Conservation (phyloP, 768 basidiomycete genomes). For the Aureoboletus auriporus region DNA sequence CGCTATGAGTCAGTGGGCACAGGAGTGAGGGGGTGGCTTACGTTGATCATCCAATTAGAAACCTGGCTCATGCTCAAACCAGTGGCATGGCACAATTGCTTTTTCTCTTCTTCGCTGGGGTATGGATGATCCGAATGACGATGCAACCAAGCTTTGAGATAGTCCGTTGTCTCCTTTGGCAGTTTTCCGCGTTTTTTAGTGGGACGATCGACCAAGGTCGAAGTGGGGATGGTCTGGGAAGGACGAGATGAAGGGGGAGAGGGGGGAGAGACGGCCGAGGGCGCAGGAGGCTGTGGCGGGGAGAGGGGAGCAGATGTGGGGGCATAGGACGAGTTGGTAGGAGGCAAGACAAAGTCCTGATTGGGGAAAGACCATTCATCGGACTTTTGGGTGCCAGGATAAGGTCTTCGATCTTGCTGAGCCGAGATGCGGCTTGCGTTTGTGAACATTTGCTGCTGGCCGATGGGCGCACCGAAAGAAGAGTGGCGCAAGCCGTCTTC, state of each 20-base stretch:
- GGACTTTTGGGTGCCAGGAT: slow-evolving; percentile 50
- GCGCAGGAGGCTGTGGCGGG: slow-evolving; percentile 35
- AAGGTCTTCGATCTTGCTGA: slow-evolving; percentile 62
- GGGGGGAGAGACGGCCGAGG: slow-evolving; percentile 36
- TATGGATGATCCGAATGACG: slow-evolving; percentile 88
- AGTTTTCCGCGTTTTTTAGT: slow-evolving; percentile 83
- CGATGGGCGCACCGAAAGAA: slow-evolving; percentile 57
- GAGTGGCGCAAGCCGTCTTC: slow-evolving; percentile 68
- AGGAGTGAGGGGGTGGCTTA: slow-evolving; percentile 32
- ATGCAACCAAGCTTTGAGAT: slow-evolving; percentile 84
- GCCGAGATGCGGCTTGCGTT: slow-evolving; percentile 69
- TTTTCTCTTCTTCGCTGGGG: slow-evolving; percentile 88
- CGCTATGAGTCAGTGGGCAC: slow-evolving; percentile 9
- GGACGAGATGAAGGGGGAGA: slow-evolving; percentile 46
- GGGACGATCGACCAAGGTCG: slow-evolving; percentile 69
- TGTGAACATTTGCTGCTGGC: slow-evolving; percentile 60
- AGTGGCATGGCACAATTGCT: slow-evolving; percentile 80
- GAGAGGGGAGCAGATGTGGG: slow-evolving; percentile 36
- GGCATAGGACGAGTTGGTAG: slow-evolving; percentile 22
- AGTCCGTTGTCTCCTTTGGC: slow-evolving; percentile 88
- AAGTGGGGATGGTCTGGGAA: slow-evolving; percentile 46
- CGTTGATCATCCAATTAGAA: slow-evolving; percentile 94
- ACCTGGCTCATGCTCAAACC: slow-evolving; percentile 87
- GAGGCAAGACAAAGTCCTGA: slow-evolving; percentile 50
- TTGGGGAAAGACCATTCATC: slow-evolving; percentile 69